phyloP scores from a whole-genome alignment of 179 eudicot genomes.

The Beta macrorhiza region DNA sequence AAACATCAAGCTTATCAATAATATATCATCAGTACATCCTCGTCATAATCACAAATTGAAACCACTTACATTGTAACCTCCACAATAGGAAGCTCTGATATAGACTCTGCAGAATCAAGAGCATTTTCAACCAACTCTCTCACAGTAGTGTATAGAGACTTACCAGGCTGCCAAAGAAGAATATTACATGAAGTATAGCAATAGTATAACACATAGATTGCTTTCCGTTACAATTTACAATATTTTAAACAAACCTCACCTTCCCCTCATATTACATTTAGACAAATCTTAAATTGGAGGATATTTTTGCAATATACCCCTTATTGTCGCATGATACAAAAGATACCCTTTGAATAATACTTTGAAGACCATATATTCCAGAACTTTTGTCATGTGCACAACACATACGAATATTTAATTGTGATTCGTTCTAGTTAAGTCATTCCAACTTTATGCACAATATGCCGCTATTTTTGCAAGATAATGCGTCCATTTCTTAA shows the following conservation, averaged over 20 bases:
- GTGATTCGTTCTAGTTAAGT: too few species aligned
- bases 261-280: background rate
- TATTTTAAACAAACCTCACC: background rate
- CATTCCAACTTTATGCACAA: too few species aligned
- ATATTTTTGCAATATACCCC: too few species aligned
- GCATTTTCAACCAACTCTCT: conserved; percentile 98
- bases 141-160: conserved; percentile 84
- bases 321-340: too few species aligned
- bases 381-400: too few species aligned
- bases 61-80: conserved; percentile 76
- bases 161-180: conserved; percentile 69
- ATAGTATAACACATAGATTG: background rate
- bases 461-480: too few species aligned
- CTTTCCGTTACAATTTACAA: background rate
- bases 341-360: too few species aligned
- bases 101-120: conserved; percentile 92
- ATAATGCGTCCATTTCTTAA: too few species aligned
- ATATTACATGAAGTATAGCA: background rate
- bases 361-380: too few species aligned
- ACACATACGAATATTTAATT: too few species aligned
- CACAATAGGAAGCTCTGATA: conserved; percentile 83
- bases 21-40: background rate
- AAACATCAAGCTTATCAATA: conserved; percentile 8
- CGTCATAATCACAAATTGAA: background rate
- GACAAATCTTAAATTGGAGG: too few species aligned